phyloP scores from a whole-genome alignment of 2,329 filamentous ascomycete species.

The Colletotrichum higginsianum region DNA sequence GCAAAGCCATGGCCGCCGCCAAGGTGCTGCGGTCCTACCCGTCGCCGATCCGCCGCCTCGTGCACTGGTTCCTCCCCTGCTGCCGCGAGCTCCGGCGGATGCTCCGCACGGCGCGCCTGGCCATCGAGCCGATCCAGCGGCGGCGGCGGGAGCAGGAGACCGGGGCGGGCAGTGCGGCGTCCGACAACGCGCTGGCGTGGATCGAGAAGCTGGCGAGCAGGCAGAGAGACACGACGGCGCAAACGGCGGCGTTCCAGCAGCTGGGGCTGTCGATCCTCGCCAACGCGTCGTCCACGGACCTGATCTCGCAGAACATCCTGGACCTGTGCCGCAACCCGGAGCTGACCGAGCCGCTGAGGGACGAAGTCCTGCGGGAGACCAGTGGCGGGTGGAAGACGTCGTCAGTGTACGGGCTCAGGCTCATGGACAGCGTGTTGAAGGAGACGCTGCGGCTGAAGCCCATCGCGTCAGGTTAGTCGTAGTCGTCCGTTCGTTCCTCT shows the following conservation, averaged over 20 bases:
- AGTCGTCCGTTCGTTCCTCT: no score
- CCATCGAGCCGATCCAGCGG: constrained; percentile 53
- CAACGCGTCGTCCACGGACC: constrained; percentile 59
- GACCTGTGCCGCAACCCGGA: constrained; percentile 58
- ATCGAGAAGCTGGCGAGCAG: constrained; percentile 50
- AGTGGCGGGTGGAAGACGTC: constrained; percentile 54
- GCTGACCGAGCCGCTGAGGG: constrained; percentile 55
- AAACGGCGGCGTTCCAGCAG: constrained; percentile 52
- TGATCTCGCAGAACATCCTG: constrained; percentile 54
- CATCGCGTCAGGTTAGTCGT: constrained; percentile 6
- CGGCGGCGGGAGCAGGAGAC: constrained; percentile 49
- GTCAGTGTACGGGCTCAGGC: constrained; percentile 54
- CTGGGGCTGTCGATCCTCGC: constrained; percentile 79
- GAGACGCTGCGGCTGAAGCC: constrained; percentile 51
- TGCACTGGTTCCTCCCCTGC: constrained; percentile 61
- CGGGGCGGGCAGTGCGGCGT: constrained; percentile 44
- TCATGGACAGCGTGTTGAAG: constrained; percentile 60
- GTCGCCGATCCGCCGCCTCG: constrained; percentile 55
- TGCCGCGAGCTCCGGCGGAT: constrained; percentile 54
- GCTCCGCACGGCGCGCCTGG: constrained; percentile 53
- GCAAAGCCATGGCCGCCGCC: constrained; percentile 55
- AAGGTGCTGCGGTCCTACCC: constrained; percentile 59
- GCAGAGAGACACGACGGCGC: no score
- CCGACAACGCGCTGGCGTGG: constrained; percentile 60
- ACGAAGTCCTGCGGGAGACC: constrained; percentile 57